Percentiles rank a stretch among this genome's conserved stretches.
phyloP scores from a whole-genome alignment of 768 basidiomycete species.

The Cyclocybe aegerita region DNA sequence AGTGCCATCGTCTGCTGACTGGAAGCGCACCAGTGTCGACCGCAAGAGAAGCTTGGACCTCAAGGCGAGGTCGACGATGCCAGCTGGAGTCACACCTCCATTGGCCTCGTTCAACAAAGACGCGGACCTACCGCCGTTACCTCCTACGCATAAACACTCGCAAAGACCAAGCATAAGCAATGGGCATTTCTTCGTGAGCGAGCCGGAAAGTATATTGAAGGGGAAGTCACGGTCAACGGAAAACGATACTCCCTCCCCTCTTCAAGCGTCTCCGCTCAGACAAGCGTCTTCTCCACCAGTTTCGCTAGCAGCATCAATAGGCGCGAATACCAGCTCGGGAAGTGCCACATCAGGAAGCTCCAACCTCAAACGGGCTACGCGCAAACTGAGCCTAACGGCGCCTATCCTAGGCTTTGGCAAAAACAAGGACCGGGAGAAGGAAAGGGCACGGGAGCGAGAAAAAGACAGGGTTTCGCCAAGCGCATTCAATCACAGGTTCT shows the following conservation, averaged over 20 bases:
- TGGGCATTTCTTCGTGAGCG: constrained; percentile 12
- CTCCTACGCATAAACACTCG: constrained; percentile 8
- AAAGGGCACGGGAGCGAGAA: constrained; percentile 45
- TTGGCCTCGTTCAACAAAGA: constrained; percentile 1
- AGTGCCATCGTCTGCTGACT: constrained; percentile 14
- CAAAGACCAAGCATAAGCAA: constrained; percentile 16
- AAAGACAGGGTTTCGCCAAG: constrained; percentile 30
- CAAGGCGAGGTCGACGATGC: constrained; percentile 6
- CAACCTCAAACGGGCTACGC: constrained; percentile 35
- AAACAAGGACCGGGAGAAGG: too few relatives aligned
- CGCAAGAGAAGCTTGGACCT: constrained; percentile 17
- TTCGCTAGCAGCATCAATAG: constrained; percentile 18
- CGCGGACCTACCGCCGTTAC: constrained; percentile 7
- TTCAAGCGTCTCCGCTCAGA: background rate
- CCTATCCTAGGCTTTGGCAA: constrained; percentile 60
- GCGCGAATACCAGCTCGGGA: constrained; percentile 19
- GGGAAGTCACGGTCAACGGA: constrained; percentile 13
- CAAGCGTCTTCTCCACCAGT: constrained; percentile 11
- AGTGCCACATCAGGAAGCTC: constrained; percentile 18
- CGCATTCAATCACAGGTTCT: constrained; percentile 12
- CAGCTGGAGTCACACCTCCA: background rate
- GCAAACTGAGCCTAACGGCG: constrained; percentile 69
- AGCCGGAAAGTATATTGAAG: constrained; percentile 6
- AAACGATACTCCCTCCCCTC: background rate
- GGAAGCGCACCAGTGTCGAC: constrained; percentile 14